Percentiles rank a stretch among this genome's conserved stretches.
Evolutionary conservation across 257 asterid species (phyloP).

Genomic region (Gentiana straminea): DNA sequence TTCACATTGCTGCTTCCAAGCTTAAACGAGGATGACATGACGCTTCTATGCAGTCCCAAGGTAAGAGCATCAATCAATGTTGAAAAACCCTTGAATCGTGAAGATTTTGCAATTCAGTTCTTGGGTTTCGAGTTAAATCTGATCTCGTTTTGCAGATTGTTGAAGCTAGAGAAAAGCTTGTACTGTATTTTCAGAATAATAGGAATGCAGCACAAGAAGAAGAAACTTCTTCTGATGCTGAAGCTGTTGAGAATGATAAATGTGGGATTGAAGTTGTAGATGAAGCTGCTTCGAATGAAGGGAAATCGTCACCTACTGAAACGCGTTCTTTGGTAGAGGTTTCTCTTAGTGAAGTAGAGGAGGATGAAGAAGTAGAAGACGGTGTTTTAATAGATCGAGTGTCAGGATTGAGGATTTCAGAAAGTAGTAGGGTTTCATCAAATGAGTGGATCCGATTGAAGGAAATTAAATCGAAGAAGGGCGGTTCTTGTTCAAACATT

Average conservation of each 20-base stretch:
- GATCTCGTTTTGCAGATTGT: conserved; percentile 33
- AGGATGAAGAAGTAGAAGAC: conserved; percentile 26
- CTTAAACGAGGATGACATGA: conserved; percentile 44
- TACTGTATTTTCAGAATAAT: conserved; percentile 39
- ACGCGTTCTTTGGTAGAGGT: conserved; percentile 37
- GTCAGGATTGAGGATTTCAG: conserved; percentile 16
- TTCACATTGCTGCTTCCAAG: conserved; percentile 62
- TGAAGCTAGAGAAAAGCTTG: conserved; percentile 53
- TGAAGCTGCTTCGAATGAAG: conserved; percentile 11
- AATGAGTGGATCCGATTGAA: conserved; percentile 43
- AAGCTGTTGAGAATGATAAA: conserved; percentile 24
- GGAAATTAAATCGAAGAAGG: conserved; percentile 24
- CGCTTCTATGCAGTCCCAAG: conserved; percentile 59
- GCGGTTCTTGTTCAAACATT: conserved; percentile 12
- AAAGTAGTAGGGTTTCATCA: conserved; percentile 21
- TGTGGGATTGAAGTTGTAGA: conserved; percentile 13
- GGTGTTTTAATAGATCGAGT: conserved; percentile 17
- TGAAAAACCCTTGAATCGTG: neutral
- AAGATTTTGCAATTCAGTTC: neutral
- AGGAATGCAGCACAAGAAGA: conserved; percentile 9
- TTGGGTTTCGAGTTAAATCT: conserved; percentile 6
- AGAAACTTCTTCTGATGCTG: conserved; percentile 24
- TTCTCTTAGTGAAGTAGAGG: conserved; percentile 69
- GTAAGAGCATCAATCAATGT: conserved; percentile 22
- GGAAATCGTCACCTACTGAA: conserved; percentile 11